Conservation (phyloP, 768 basidiomycete species). For the Termitomyces sp. region DNA sequence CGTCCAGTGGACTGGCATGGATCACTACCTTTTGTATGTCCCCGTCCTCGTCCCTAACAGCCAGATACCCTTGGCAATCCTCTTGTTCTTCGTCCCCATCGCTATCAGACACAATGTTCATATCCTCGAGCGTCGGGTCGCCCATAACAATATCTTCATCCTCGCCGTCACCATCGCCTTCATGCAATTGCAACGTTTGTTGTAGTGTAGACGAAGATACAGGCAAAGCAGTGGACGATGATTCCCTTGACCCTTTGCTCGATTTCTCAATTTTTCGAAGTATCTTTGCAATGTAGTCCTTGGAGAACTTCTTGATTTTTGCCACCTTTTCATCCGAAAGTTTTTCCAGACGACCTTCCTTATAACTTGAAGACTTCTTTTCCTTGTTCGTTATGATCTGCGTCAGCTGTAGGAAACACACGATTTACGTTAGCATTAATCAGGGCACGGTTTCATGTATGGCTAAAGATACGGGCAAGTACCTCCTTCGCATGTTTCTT, state of each 20-base stretch:
- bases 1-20: background rate
- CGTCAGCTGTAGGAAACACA: constrained; percentile 53
- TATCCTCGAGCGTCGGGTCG: constrained; percentile 27
- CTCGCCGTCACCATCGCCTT: constrained; percentile 25
- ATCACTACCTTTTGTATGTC: background rate
- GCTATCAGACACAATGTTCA: constrained; percentile 24
- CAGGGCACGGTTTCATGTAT: background rate
- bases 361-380: constrained; percentile 82
- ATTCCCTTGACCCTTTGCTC: constrained; percentile 20
- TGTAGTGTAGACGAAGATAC: constrained; percentile 33
- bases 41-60: background rate
- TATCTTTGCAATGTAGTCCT: constrained; percentile 85
- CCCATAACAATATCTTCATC: constrained; percentile 26
- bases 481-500: constrained; percentile 97
- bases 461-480: constrained; percentile 13
- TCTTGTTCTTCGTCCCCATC: constrained; percentile 5
- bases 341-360: constrained; percentile 63
- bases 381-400: constrained; percentile 89
- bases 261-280: constrained; percentile 62
- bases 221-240: constrained; percentile 20
- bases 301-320: constrained; percentile 92
- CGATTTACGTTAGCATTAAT: background rate
- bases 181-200: constrained; percentile 29
- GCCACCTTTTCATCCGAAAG: constrained; percentile 81
- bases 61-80: background rate